Evolutionary conservation across 306 rosid species (phyloP), one percentile per base, ranked within the genome.

Genomic region (Ormosia emarginata): DNA sequence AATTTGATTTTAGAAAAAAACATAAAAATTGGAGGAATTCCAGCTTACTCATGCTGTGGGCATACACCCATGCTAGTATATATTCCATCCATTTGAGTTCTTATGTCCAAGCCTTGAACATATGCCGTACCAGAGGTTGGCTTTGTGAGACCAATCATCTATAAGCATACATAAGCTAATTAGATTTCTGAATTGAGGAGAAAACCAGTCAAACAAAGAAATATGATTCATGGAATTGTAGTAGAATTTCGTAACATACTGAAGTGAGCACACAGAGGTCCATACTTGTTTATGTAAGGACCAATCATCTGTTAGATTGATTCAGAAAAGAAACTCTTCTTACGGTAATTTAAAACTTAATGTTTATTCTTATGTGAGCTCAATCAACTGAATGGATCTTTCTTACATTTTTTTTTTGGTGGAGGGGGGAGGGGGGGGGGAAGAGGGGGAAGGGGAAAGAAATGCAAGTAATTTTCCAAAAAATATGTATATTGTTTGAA

Each of bases 101-200:
- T 82, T 74, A 93, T 90, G 89, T 93, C 93, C 82, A 89, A 64
- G 71, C 95, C 97, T 58, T 95, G 71, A 84, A 95, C 94, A 67
- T 65, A 89, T 78, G 97, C 97, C 9, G 88, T 56, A 11, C 98
- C 98, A 57, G 93, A 81, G 72, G 89, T 86, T 58, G 98, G 91
- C 87, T 89, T 91, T 33, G 97, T 89, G 68, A 93, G 97, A 88
- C 98, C 98, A 61, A 91, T 91, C 98, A 95, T 95, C 98, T 92
- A 89, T 56, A 55, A 62, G 62, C 71, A 79, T 71, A 74, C 14
- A 61, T 14, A 75, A 14, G 11, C 55, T 43, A 63, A 80, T 78
- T 58, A 77, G 29, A 75, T n/a, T 65, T 39, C 68, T 71, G 29
- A 76, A 15, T 58, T 63, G 15, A 61, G 59, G 70, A 11, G 62